Base-by-base conservation (phyloP, 768 basidiomycete species). In the Tulasnella sp. region DNA sequence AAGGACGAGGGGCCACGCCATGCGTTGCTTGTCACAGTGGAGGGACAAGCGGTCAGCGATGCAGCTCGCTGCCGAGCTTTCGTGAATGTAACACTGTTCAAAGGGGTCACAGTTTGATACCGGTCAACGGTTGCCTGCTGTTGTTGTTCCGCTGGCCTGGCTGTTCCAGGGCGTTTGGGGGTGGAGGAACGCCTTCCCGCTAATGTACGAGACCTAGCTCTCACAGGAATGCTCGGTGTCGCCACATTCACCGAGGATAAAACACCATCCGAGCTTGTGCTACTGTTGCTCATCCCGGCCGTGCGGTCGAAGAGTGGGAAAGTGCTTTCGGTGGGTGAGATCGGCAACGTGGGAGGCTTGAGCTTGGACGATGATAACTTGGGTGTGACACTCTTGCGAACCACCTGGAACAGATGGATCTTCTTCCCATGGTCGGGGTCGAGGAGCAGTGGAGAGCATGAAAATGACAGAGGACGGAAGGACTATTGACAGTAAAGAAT, bases 401-500 rank as follows among this genome's bases (percentile, higher is more conserved):
- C 73, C 44, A 87, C 75, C 21, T 87, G 83, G 71, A 89, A 78
- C 41, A 91, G 69, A 27, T 76, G 78, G 54, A 85, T 72, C 70
- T 81, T 85, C 70, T 78, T 81, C 42, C 81, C 86, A 68, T 85
- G 83, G 3, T 74, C 68, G 0, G 80, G 79, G 61, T 81, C 77
- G 27, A 89, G 67, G 19, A 88, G 71, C 56, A 76, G 74, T 0
- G 87, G 86, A 2, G 86, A 82, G 67, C 88, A 91, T 17, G 81
- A 78, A 69, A 90, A 89, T 17, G 79, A 79, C 23, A 90, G 70
- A 2, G 88, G 88, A 1, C 81, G 85, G 58, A 89, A 66, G 1
- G 74, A 75, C 72, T 68, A 48, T 3, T n/a, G n/a, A n/a, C n/a
- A n/a, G n/a, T n/a, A n/a, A n/a, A n/a, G n/a, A n/a, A n/a, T 26